These are phyloP conservation scores for Penicillium salamii DNA, from an alignment of 495 filamentous ascomycete species.

Conservation along the genomic window DNA sequence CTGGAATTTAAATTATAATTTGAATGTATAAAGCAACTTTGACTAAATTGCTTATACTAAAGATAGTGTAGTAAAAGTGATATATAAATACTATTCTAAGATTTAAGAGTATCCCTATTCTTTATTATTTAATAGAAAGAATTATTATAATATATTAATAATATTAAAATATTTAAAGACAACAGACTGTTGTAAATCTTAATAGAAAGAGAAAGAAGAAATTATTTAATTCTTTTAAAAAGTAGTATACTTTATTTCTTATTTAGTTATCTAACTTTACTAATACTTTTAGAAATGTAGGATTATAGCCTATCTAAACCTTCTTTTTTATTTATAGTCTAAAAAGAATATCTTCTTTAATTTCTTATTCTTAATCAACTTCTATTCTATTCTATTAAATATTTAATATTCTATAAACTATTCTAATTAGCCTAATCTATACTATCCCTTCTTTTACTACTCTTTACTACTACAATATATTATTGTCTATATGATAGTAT, in stretches of 20 bases:
- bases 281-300: background rate
- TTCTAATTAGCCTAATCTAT: background rate
- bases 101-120: slow-evolving; percentile 7
- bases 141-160: slow-evolving; percentile 9
- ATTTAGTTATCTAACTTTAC: background rate
- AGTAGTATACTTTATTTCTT: background rate
- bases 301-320: background rate
- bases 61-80: slow-evolving; percentile 7
- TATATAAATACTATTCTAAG: slow-evolving; percentile 1
- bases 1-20: background rate
- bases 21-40: slow-evolving; percentile 2
- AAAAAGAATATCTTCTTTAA: background rate
- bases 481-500: background rate
- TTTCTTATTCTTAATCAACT: background rate
- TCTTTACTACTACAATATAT: background rate
- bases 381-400: background rate
- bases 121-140: background rate
- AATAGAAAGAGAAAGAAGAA: slow-evolving; percentile 28
- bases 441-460: slow-evolving; percentile 13
- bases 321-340: background rate
- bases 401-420: background rate
- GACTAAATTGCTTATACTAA: slow-evolving; percentile 1
- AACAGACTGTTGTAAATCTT: slow-evolving; percentile 20
- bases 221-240: slow-evolving; percentile 5
- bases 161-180: slow-evolving; percentile 4